Conservation (phyloP, 306 rosid genomes). For the Carpinus fangiana region DNA sequence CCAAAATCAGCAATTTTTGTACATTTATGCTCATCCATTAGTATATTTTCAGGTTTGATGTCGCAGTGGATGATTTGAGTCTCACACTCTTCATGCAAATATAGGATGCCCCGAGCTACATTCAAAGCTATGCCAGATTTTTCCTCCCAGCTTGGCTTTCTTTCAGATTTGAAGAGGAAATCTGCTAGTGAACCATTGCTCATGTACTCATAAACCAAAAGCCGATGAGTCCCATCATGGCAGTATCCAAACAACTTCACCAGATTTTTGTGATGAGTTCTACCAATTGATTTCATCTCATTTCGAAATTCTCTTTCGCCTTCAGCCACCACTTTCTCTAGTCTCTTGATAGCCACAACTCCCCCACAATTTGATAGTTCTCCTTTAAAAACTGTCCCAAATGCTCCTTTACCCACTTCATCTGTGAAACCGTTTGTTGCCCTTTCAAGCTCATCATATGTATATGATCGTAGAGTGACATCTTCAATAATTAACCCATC, state of each 20-base stretch:
- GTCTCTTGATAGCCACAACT: conserved; percentile 30
- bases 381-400: conserved; percentile 41
- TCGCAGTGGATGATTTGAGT: conserved; percentile 46
- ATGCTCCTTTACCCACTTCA: conserved; percentile 36
- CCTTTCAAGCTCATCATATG: conserved; percentile 27
- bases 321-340: conserved; percentile 22
- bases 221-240: conserved; percentile 32
- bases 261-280: conserved; percentile 29
- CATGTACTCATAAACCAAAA: conserved; percentile 43
- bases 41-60: conserved; percentile 42
- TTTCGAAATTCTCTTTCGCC: conserved; percentile 27
- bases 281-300: conserved; percentile 28
- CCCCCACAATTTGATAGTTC: background rate
- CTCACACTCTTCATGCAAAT: conserved; percentile 48
- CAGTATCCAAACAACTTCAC: conserved; percentile 39
- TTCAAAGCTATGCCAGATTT: conserved; percentile 21
- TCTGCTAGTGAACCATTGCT: conserved; percentile 34
- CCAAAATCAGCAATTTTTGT: conserved; percentile 43
- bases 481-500: conserved; percentile 9
- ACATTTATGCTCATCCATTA: conserved; percentile 28
- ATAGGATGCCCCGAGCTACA: conserved; percentile 32
- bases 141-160: conserved; percentile 32
- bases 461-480: conserved; percentile 23
- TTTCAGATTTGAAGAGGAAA: conserved; percentile 24
- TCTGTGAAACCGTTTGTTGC: conserved; percentile 40